Evolutionary conservation across 306 rosid genomes (phyloP).

Genomic region (Neltuma alba): DNA sequence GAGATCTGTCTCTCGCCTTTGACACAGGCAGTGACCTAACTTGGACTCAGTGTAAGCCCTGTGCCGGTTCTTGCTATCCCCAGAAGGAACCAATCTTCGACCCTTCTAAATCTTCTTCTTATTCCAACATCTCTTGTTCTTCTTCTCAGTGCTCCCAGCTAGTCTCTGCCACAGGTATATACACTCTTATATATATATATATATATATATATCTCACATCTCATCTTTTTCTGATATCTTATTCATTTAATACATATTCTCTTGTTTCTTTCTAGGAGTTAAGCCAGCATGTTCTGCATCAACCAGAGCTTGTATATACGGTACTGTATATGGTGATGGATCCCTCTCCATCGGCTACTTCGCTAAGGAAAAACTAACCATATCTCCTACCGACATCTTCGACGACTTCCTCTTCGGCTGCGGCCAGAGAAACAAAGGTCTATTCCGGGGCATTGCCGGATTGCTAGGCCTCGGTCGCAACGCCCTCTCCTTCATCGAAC

Average conservation of each 20-base stretch:
- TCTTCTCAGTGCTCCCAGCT: constrained; percentile 53
- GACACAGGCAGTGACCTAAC: constrained; percentile 82
- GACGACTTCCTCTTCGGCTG: background rate
- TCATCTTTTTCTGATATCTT: too few relatives aligned
- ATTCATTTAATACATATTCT: background rate
- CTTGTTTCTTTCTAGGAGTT: background rate
- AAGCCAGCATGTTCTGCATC: background rate
- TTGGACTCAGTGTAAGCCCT: constrained; percentile 86
- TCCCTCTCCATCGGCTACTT: background rate
- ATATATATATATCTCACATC: too few relatives aligned
- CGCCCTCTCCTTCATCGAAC: background rate
- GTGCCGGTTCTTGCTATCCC: constrained; percentile 49
- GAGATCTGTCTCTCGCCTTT: constrained; percentile 53
- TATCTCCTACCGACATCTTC: background rate
- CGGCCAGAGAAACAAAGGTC: background rate
- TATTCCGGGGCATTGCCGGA: background rate
- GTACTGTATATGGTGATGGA: background rate
- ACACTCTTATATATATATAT: too few relatives aligned
- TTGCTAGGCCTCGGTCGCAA: background rate
- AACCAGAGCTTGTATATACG: background rate
- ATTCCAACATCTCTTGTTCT: constrained; percentile 54
- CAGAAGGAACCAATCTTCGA: constrained; percentile 56
- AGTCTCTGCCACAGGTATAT: constrained; percentile 59
- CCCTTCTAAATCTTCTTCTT: constrained; percentile 49
- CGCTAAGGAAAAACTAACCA: background rate